Evolutionary conservation across 2,329 filamentous ascomycete species (phyloP).

Genomic region (Phialophora tarda): DNA sequence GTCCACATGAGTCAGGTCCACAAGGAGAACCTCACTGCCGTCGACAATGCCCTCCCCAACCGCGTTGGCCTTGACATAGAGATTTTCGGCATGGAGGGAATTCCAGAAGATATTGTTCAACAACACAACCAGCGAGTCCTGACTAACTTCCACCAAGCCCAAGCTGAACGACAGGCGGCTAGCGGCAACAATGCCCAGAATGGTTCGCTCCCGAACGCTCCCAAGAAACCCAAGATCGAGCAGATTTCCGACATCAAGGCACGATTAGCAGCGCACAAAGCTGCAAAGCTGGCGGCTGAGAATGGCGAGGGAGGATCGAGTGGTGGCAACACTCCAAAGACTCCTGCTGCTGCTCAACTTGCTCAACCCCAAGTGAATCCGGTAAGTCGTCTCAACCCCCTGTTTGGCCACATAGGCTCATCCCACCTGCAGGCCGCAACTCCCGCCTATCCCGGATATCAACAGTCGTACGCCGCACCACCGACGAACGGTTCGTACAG

Average conservation of each 20-base stretch:
- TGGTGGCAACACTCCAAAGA: constrained; percentile 63
- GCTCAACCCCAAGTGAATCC: constrained; percentile 45
- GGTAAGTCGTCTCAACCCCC: constrained; percentile 48
- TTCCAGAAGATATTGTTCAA: constrained; percentile 82
- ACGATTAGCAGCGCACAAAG: constrained; percentile 77
- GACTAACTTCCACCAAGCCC: constrained; percentile 81
- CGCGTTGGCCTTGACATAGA: constrained; percentile 86
- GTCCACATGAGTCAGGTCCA: constrained; percentile 99
- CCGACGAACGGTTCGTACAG: constrained; percentile 37
- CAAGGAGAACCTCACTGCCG: constrained; percentile 84
- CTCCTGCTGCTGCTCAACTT: constrained; percentile 55
- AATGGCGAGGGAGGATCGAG: constrained; percentile 62
- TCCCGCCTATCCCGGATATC: constrained; percentile 34
- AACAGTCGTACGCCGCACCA: constrained; percentile 37
- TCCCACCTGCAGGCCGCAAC: constrained; percentile 25
- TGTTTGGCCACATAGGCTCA: constrained; percentile 12
- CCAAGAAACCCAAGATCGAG: constrained; percentile 74
- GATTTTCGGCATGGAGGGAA: constrained; percentile 98
- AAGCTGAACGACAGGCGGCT: constrained; percentile 78
- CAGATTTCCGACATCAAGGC: constrained; percentile 77
- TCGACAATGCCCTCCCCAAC: constrained; percentile 91
- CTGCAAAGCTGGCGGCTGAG: constrained; percentile 63
- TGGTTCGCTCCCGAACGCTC: constrained; percentile 50
- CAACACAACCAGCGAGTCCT: constrained; percentile 87
- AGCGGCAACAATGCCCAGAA: constrained; percentile 84